Base-by-base conservation (phyloP, 1,139 yeast species). In the Nakaseomyces bracarensis region DNA sequence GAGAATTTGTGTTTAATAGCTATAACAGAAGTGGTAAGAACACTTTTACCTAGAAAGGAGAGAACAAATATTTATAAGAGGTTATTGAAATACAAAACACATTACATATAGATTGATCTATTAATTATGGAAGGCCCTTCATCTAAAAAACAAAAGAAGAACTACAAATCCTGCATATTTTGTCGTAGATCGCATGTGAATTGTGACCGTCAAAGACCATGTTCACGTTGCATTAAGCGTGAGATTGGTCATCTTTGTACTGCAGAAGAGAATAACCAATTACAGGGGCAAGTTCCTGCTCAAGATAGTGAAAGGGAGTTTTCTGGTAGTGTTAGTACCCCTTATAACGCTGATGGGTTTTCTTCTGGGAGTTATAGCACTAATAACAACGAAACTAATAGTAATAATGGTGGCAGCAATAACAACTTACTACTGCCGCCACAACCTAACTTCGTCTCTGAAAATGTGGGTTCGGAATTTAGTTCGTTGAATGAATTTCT, bases 171-270 rank as follows among this genome's bases (percentile, higher is more conserved):
- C 0, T 89, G 97, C 66, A 84, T 89, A 2, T 89, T 85, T 58
- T 89, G 97, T 58, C 74, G 96, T 39, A 69, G 97, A 38, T 85
- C 96, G 1, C 97, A 89, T 61, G 86, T 89, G 93, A 84, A 87
- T 25, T 89, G 97, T 64, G 96, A 87, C 59, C 82, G 78, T 34
- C 68, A 77, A 11, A 69, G 96, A 45, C 97, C 97, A 1, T 89
- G 97, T 60, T 75, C 79, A 42, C 68, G 96, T 41, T 89, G 97
- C 63, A 72, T 87, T 16, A 85, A 84, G 60, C 69, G 97, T 49
- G 86, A 85, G 34, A 89, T 89, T 36, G 93, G 93, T 6, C 95
- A 87, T 62, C 64, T 89, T 33, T 89, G 97, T 57, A 85, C 80
- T 49, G 95, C 85, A 55, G 94, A 83, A 15, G 49, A 43, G 11